phyloP scores from a whole-genome alignment of 768 basidiomycete genomes.

The Holtermanniella nyarrowii region DNA sequence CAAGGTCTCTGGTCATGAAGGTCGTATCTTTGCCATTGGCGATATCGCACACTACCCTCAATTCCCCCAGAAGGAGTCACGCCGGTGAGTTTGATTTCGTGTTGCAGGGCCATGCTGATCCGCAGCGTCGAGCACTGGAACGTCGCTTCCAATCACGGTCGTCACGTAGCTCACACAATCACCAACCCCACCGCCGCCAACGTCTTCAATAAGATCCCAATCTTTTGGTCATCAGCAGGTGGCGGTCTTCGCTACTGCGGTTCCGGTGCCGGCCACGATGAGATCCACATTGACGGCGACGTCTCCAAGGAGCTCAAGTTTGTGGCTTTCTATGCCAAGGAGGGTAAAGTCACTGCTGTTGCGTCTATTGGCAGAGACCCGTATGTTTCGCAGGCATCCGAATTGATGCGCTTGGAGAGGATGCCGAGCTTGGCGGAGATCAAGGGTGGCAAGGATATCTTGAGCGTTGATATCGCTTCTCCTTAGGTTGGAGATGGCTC shows the following conservation, averaged over 20 bases:
- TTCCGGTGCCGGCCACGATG: conserved; percentile 56
- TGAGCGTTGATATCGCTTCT: neutral
- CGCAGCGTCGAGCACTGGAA: conserved; percentile 83
- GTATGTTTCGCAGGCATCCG: conserved; percentile 63
- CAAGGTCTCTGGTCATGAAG: conserved; percentile 44
- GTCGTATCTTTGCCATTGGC: conserved; percentile 44
- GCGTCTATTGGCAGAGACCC: conserved; percentile 66
- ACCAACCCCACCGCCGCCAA: conserved; percentile 44
- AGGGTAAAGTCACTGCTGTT: conserved; percentile 38
- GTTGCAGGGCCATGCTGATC: neutral
- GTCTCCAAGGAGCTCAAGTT: conserved; percentile 57
- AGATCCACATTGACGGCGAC: conserved; percentile 66
- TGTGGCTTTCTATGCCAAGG: conserved; percentile 38
- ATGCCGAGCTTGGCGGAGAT: conserved; percentile 73
- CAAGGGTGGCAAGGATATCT: conserved; percentile 51
- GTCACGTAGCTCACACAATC: conserved; percentile 70
- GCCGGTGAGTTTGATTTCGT: conserved; percentile 17
- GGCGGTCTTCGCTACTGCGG: conserved; percentile 81
- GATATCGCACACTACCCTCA: conserved; percentile 76
- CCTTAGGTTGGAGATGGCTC: no score
- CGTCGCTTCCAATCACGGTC: conserved; percentile 77
- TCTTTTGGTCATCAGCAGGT: conserved; percentile 80
- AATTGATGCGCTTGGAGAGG: conserved; percentile 62
- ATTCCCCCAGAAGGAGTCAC: conserved; percentile 54
- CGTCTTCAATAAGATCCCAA: conserved; percentile 59